Conservation (phyloP, 1,284 basidiomycete species). For the Naganishia sp. region DNA sequence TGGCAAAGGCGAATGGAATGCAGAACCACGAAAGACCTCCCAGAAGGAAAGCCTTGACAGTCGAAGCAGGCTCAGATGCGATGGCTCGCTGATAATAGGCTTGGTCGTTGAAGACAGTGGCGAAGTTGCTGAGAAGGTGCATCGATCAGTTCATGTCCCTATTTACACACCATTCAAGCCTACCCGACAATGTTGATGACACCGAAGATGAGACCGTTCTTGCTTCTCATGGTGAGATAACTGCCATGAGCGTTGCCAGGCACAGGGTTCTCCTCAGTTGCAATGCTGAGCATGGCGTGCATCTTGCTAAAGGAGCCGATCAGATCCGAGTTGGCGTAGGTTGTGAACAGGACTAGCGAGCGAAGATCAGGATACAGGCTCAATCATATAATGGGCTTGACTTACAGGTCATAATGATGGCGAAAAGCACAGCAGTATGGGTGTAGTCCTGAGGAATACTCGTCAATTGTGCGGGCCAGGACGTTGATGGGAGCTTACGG, state of each 20-base stretch:
- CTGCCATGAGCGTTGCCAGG: constrained; percentile 63
- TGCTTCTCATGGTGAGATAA: constrained; percentile 75
- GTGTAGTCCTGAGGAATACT: constrained; percentile 55
- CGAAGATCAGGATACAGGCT: neutral
- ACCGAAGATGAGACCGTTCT: constrained; percentile 81
- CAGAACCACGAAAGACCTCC: constrained; percentile 89
- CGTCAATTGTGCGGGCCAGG: neutral
- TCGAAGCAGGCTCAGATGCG: constrained; percentile 75
- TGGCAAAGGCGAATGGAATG: constrained; percentile 66
- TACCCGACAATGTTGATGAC: constrained; percentile 68
- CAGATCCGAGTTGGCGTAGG: constrained; percentile 67
- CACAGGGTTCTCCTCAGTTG: constrained; percentile 57
- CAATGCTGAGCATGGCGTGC: constrained; percentile 60
- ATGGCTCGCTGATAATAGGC: constrained; percentile 61
- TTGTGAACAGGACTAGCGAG: constrained; percentile 62
- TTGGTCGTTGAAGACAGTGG: constrained; percentile 68
- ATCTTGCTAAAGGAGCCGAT: constrained; percentile 61
- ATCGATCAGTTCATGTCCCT: neutral
- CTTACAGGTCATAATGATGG: constrained; percentile 61
- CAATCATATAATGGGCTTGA: constrained; percentile 42
- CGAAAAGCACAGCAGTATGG: constrained; percentile 77
- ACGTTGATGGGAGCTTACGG: constrained; percentile 31
- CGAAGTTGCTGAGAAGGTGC: constrained; percentile 51
- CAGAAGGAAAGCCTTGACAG: constrained; percentile 82
- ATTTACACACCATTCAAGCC: neutral